Evolutionary conservation across 2,329 filamentous ascomycete species (phyloP), one percentile per base, ranked within the genome.

Genomic region (Diaporthe vaccinii): DNA sequence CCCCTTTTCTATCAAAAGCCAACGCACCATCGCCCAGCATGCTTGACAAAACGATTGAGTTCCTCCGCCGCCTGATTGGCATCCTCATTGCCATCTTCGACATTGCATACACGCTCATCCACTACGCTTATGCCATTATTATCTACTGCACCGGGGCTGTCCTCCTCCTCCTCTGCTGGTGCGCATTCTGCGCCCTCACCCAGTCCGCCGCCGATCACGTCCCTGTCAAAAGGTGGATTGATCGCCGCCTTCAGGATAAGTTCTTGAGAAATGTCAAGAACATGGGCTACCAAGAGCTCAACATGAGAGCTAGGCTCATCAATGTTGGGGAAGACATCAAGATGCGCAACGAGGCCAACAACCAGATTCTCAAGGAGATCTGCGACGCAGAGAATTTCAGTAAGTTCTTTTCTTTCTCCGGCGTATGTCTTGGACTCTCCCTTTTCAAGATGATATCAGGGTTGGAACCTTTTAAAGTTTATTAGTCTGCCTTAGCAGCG

Each of bases 311-410:
- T 15, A 53, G 25, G 46, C 49, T 75, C 15, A 22, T 55, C 22
- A 25, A 61, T 14, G 25, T 55, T 17, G 36, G 46, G 8, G 49
- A 57, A 41, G 55, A 73, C 28, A 46, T 75, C 34, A 67, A 55
- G 36, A 41, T 70, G 62, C 72, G 46, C 12, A 68, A 75, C 49
- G 22, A 39, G 22, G 62, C 57, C 25, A 75, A 75, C 44, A 44
- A 44, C 28, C 17, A 57, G 15, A 12, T 74, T 2, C 20, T 74
- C 28, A 20, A 41, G n/a, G 55, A 74, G 36, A 74, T 75, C 28
- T 46, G 74, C 49, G 36, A 20, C 7, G 55, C 57, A 2, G 71
- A 65, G 28, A 22, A 12, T 17, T 41, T 70, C n/a, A 70, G 73
- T 59, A 44, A 44, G 70, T 62, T 4, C n/a, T 41, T 28, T 25